phyloP scores from a whole-genome alignment of 371 early-diverging fungal genomes.

The Mortierella polycephala region DNA sequence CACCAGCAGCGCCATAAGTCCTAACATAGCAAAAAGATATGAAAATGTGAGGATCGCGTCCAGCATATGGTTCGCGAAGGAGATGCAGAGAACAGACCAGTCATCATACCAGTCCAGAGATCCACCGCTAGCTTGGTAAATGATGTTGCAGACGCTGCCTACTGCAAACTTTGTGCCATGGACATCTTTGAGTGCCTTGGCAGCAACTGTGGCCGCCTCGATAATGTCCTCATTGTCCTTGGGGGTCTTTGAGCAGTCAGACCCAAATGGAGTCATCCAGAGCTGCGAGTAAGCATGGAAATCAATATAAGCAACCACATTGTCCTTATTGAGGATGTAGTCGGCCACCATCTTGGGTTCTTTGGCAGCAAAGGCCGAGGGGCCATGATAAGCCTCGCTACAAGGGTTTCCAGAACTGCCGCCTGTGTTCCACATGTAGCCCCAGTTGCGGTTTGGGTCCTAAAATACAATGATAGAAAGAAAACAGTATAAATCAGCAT shows the following conservation, averaged over 20 bases:
- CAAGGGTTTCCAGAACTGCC: slow-evolving; percentile 55
- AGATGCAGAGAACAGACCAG: not conserved
- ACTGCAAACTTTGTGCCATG: slow-evolving; percentile 63
- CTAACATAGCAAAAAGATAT: too few relatives aligned
- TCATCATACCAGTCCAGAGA: slow-evolving; percentile 52
- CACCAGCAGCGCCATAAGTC: slow-evolving; percentile 35
- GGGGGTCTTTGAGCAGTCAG: slow-evolving; percentile 48
- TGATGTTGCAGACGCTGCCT: slow-evolving; percentile 64
- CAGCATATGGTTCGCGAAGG: not conserved
- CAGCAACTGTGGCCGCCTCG: slow-evolving; percentile 55
- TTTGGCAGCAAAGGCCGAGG: slow-evolving; percentile 50
- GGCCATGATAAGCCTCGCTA: slow-evolving; percentile 58
- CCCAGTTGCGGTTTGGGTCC: slow-evolving; percentile 58
- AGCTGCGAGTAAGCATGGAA: slow-evolving; percentile 69
- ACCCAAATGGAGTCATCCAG: slow-evolving; percentile 60
- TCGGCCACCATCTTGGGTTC: slow-evolving; percentile 60
- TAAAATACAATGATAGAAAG: not conserved
- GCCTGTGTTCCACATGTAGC: slow-evolving; percentile 48
- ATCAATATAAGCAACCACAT: slow-evolving; percentile 60
- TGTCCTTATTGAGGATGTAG: slow-evolving; percentile 53
- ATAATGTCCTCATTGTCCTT: slow-evolving; percentile 55
- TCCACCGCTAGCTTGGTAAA: slow-evolving; percentile 61
- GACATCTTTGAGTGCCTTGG: slow-evolving; percentile 58
- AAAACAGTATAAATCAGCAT: not conserved
- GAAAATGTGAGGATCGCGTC: too few relatives aligned